Evolutionary conservation across 371 early-diverging fungal species (phyloP).

Genomic region (Batkoa obscura): DNA sequence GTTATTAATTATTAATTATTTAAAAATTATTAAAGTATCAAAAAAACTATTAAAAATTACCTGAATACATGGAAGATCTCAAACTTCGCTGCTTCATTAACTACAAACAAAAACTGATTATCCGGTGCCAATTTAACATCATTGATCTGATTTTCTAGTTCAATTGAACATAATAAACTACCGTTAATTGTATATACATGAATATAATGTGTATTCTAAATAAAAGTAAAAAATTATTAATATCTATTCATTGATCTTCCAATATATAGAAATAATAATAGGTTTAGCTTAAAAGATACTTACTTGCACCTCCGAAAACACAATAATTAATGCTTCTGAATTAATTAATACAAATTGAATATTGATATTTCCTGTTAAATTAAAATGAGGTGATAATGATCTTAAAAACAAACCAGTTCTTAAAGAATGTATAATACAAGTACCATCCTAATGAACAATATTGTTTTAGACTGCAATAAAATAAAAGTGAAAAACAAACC

Average conservation of each 20-base stretch:
- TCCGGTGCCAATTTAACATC: background rate
- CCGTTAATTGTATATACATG: background rate
- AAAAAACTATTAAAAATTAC: background rate
- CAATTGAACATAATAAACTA: background rate
- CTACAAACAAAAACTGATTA: background rate
- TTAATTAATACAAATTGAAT: background rate
- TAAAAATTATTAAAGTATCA: no score
- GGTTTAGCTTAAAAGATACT: background rate
- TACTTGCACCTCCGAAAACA: background rate
- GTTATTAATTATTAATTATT: background rate
- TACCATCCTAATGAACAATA: conserved; percentile 16
- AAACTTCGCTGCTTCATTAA: background rate
- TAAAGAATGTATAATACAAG: conserved; percentile 25
- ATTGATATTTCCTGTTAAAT: background rate
- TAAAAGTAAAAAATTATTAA: background rate
- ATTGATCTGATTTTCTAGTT: background rate
- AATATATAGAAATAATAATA: no score
- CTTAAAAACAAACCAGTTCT: conserved; percentile 20
- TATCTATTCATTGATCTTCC: no score
- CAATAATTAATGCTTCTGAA: background rate
- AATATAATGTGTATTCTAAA: background rate
- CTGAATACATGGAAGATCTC: background rate
- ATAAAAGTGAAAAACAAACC: conserved; percentile 7
- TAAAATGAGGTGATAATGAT: conserved; percentile 15
- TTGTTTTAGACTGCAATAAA: conserved; percentile 1